phyloP scores from a whole-genome alignment of 805 yeast species.

The Kazachstania taianensis region DNA sequence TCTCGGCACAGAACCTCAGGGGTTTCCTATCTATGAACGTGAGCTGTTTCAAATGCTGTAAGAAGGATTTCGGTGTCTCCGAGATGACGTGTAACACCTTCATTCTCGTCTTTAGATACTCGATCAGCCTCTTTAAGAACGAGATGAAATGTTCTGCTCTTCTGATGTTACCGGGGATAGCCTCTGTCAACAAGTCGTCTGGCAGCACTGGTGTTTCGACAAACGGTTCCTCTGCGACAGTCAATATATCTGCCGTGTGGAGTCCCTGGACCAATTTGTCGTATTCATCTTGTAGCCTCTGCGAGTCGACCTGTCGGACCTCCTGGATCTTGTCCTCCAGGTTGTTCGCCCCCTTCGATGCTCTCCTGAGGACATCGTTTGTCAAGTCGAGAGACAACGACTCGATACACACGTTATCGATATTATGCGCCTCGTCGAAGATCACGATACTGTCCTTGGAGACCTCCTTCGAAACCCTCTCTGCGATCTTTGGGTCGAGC shows the following conservation, averaged over 20 bases:
- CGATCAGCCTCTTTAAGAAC: constrained; percentile 84
- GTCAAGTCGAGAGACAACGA: constrained; percentile 86
- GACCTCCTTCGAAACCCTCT: constrained; percentile 83
- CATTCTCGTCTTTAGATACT: constrained; percentile 93
- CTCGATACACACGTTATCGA: constrained; percentile 97
- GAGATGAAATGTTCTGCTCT: constrained; percentile 96
- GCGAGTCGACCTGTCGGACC: constrained; percentile 73
- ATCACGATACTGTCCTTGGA: constrained; percentile 89
- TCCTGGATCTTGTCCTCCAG: constrained; percentile 75
- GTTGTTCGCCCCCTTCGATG: constrained; percentile 76
- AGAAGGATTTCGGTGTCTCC: constrained; percentile 91
- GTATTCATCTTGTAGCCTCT: constrained; percentile 80
- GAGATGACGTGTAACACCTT: constrained; percentile 93
- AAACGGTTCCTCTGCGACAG: constrained; percentile 42
- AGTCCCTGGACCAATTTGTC: constrained; percentile 84
- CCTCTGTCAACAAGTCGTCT: constrained; percentile 76
- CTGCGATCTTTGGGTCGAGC: constrained; percentile 94
- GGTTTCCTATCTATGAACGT: constrained; percentile 93
- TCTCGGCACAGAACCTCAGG: constrained; percentile 79
- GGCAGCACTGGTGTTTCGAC: constrained; percentile 85
- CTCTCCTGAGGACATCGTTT: constrained; percentile 76
- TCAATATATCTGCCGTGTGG: constrained; percentile 65
- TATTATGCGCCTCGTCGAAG: constrained; percentile 97
- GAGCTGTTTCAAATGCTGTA: constrained; percentile 85
- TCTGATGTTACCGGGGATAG: constrained; percentile 93